Conservation (phyloP, 2,329 filamentous ascomycete genomes). For the Epichloe elymi region DNA sequence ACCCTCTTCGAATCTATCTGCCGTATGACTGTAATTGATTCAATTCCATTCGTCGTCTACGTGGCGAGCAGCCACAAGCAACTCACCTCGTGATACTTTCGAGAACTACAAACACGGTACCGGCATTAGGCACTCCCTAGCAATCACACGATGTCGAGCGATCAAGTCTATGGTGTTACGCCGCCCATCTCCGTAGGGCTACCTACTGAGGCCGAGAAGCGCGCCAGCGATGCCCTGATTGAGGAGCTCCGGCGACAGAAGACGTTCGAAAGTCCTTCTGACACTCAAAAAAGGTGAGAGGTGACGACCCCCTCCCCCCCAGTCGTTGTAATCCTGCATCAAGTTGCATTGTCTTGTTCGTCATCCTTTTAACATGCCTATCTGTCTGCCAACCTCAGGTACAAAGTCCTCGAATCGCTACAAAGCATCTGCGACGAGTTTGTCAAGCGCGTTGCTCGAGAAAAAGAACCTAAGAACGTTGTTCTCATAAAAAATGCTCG, state of each 20-base stretch:
- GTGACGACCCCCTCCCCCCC: no score
- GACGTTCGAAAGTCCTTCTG: slow-evolving; percentile 76
- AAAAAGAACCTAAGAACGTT: slow-evolving; percentile 58
- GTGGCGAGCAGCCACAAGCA: background rate
- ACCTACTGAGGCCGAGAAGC: slow-evolving; percentile 64
- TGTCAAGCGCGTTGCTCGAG: slow-evolving; percentile 64
- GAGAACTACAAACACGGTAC: background rate
- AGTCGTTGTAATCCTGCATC: background rate
- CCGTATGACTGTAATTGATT: background rate
- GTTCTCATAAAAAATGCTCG: slow-evolving; percentile 70
- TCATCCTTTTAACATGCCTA: background rate
- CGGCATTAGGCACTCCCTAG: background rate
- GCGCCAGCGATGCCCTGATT: slow-evolving; percentile 65
- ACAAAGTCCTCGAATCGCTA: slow-evolving; percentile 61
- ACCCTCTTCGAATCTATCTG: background rate
- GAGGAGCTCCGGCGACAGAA: slow-evolving; percentile 78
- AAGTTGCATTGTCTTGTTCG: background rate
- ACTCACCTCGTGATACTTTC: background rate
- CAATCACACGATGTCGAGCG: slow-evolving; percentile 20
- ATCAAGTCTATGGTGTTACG: slow-evolving; percentile 53
- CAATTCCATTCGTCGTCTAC: background rate
- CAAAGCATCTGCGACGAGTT: slow-evolving; percentile 76
- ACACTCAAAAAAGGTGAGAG: slow-evolving; percentile 66
- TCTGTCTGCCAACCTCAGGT: slow-evolving; percentile 28
- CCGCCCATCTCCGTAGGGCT: slow-evolving; percentile 66